A percentile compares a stretch with the other conserved stretches of the same genome.
These are phyloP conservation scores for Tuber brumale DNA, from an alignment of 495 filamentous ascomycete genomes.

Conservation along the genomic window DNA sequence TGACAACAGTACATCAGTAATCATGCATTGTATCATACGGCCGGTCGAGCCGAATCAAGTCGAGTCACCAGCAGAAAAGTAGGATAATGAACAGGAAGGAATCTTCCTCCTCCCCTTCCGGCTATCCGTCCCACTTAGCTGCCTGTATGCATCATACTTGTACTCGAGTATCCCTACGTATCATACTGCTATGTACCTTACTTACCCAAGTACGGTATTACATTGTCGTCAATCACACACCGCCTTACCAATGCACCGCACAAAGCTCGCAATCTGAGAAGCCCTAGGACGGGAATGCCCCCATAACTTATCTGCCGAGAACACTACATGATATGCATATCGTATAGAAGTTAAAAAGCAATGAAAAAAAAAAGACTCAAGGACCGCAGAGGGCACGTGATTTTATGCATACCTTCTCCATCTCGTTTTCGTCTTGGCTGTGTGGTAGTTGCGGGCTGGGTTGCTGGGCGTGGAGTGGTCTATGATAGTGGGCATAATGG, in stretches of 20 bases:
- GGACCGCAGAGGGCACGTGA: not conserved
- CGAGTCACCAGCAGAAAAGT: not conserved
- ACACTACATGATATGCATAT: not conserved
- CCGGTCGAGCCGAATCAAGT: not conserved
- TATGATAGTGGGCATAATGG: not conserved
- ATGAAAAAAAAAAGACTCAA: constrained; percentile 3
- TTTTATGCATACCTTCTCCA: not conserved
- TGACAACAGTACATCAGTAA: not conserved
- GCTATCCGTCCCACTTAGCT: not conserved
- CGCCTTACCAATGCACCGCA: not conserved
- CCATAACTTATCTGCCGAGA: not conserved
- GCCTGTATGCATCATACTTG: not conserved
- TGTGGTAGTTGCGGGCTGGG: not conserved
- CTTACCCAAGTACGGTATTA: not conserved
- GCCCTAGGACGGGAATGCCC: not conserved
- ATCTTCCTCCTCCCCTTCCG: not conserved
- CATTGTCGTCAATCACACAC: not conserved
- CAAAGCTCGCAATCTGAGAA: not conserved
- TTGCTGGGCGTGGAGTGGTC: not conserved
- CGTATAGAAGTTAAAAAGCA: not conserved
- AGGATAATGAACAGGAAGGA: not conserved
- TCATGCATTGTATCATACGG: not conserved
- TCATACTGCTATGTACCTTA: not conserved
- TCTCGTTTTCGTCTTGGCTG: constrained; percentile 1
- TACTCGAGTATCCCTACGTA: not conserved